These are phyloP conservation scores for Paramyrothecium sp. DNA, from an alignment of 2,329 filamentous ascomycete species.

Conservation along the genomic window DNA sequence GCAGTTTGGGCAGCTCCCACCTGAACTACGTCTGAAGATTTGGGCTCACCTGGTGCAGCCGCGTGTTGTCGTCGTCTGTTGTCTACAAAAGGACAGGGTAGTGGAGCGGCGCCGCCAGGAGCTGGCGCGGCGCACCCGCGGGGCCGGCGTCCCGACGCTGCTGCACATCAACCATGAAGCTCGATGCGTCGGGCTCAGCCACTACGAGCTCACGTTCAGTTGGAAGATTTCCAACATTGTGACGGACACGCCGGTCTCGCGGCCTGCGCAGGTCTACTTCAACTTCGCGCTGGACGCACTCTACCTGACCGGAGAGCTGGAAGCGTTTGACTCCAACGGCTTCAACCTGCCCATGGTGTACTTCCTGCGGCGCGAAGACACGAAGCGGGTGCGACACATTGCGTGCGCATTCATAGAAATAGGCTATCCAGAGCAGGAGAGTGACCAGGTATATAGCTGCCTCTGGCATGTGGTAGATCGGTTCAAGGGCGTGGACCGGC, in stretches of 20 bases:
- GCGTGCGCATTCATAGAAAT: slow-evolving; percentile 44
- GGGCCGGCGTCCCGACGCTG: slow-evolving; percentile 35
- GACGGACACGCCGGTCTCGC: slow-evolving; percentile 29
- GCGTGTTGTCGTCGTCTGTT: slow-evolving; percentile 42
- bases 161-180: slow-evolving; percentile 43
- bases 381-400: slow-evolving; percentile 39
- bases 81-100: slow-evolving; percentile 30
- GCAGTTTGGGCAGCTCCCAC: slow-evolving; percentile 38
- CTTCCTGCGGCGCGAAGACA: slow-evolving; percentile 42
- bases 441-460: slow-evolving; percentile 44
- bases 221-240: slow-evolving; percentile 44
- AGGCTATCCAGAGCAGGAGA: slow-evolving; percentile 37
- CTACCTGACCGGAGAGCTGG: slow-evolving; percentile 45
- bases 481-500: slow-evolving; percentile 31
- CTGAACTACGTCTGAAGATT: slow-evolving; percentile 47
- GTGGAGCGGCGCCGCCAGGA: slow-evolving; percentile 25
- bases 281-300: slow-evolving; percentile 46
- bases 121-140: slow-evolving; percentile 20
- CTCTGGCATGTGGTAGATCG: slow-evolving; percentile 48
- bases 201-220: slow-evolving; percentile 45
- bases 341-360: slow-evolving; percentile 49
- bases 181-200: slow-evolving; percentile 35
- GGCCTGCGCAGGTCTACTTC: slow-evolving; percentile 42
- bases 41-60: slow-evolving; percentile 44
- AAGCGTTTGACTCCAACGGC: slow-evolving; percentile 44